Conservation (phyloP, 768 basidiomycete species). For the Mycena capillaripes region DNA sequence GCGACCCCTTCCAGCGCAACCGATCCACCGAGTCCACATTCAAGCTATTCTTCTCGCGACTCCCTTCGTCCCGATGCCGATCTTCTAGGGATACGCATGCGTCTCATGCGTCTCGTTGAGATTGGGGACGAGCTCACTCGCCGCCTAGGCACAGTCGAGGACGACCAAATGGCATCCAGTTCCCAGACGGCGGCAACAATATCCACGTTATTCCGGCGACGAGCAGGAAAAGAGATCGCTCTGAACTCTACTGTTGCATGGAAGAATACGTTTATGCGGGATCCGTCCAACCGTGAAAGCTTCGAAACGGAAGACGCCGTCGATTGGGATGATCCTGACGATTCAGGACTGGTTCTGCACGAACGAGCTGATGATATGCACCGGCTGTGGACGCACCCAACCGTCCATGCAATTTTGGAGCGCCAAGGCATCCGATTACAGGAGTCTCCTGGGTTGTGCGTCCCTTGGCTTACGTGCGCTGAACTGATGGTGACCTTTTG, state of each 20-base stretch:
- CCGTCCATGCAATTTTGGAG: conserved; percentile 63
- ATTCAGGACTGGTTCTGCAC: conserved; percentile 72
- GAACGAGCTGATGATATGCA: conserved; percentile 79
- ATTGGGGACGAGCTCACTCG: conserved; percentile 76
- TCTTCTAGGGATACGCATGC: conserved; percentile 74
- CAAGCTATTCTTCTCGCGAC: conserved; percentile 20
- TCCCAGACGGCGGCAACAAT: too few relatives aligned
- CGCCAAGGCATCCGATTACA: conserved; percentile 70
- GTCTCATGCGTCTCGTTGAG: conserved; percentile 76
- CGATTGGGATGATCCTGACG: conserved; percentile 68
- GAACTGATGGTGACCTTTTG: neutral
- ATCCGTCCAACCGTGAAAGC: conserved; percentile 53
- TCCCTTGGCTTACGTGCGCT: neutral
- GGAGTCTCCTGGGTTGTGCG: conserved; percentile 83
- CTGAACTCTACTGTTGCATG: conserved; percentile 68
- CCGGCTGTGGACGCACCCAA: conserved; percentile 74
- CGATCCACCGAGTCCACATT: conserved; percentile 34
- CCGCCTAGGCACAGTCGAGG: conserved; percentile 65
- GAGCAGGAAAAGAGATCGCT: conserved; percentile 60
- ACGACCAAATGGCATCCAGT: conserved; percentile 43
- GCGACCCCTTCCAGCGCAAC: conserved; percentile 48
- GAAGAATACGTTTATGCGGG: conserved; percentile 64
- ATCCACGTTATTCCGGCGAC: conserved; percentile 34
- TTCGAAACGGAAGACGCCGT: conserved; percentile 54
- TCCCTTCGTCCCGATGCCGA: conserved; percentile 55